Percentiles rank a stretch among this genome's conserved stretches.
These are phyloP conservation scores for Claviceps sp. DNA, from an alignment of 2,329 filamentous ascomycete genomes.

Conservation along the genomic window DNA sequence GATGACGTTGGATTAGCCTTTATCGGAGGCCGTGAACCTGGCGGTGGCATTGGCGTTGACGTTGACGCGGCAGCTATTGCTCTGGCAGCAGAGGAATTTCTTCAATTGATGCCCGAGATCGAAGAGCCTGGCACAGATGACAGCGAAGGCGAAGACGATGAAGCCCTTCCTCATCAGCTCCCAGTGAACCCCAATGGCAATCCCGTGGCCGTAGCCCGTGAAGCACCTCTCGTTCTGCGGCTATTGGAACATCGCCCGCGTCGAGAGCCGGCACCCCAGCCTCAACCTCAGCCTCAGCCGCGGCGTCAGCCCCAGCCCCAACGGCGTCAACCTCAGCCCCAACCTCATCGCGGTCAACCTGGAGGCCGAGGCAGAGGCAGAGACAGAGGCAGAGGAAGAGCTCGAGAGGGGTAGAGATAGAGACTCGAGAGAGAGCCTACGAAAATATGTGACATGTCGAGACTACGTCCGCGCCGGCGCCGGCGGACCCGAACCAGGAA, in stretches of 20 bases:
- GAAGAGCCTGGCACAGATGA: conserved; percentile 13
- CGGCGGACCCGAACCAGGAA: too few relatives aligned
- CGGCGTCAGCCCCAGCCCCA: neutral
- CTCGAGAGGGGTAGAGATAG: too few relatives aligned
- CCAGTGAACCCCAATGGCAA: conserved; percentile 14
- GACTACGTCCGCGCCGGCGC: too few relatives aligned
- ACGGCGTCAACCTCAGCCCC: neutral
- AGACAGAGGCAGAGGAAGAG: too few relatives aligned
- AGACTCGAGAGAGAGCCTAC: too few relatives aligned
- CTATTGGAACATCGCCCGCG: conserved; percentile 29
- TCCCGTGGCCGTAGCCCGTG: conserved; percentile 34
- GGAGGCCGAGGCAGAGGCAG: neutral
- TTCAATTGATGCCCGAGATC: neutral
- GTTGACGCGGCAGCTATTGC: neutral
- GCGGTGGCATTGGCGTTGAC: neutral
- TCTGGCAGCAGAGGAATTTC: neutral
- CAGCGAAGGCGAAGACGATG: conserved; percentile 7
- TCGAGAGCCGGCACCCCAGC: conserved; percentile 8
- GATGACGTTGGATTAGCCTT: conserved; percentile 34
- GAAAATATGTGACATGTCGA: too few relatives aligned
- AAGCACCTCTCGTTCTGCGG: conserved; percentile 43
- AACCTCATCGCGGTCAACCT: neutral
- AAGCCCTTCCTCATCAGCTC: conserved; percentile 11
- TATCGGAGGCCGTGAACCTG: conserved; percentile 21
- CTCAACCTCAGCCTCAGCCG: neutral